Evolutionary conservation across 2,329 filamentous ascomycete genomes (phyloP).

Genomic region (Penicillium brevicompactum): DNA sequence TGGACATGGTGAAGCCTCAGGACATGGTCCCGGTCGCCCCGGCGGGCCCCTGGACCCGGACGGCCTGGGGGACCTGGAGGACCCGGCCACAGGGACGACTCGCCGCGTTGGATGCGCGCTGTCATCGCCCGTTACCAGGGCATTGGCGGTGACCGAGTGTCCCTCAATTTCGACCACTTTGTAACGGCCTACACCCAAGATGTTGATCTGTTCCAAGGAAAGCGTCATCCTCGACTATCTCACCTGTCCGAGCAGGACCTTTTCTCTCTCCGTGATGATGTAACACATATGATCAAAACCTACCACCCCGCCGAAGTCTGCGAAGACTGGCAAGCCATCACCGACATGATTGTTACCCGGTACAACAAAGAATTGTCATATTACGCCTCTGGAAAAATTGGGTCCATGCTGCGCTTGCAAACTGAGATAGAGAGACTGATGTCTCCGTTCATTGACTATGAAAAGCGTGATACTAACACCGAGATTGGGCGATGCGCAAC

Average conservation of each 20-base stretch:
- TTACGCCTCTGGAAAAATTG: conserved; percentile 31
- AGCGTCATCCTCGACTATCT: conserved; percentile 43
- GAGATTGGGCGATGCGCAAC: conserved; percentile 37
- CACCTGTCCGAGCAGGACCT: conserved; percentile 35
- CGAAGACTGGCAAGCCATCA: conserved; percentile 67
- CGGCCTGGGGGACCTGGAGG: conserved; percentile 6
- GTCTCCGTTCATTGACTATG: conserved; percentile 40
- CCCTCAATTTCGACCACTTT: conserved; percentile 52
- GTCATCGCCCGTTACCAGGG: conserved; percentile 34
- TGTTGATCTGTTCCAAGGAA: conserved; percentile 43
- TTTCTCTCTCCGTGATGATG: conserved; percentile 43
- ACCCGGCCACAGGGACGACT: conserved; percentile 3
- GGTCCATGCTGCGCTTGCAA: conserved; percentile 25
- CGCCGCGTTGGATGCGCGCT: conserved; percentile 22
- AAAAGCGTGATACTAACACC: conserved; percentile 24
- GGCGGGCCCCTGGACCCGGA: not conserved
- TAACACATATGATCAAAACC: conserved; percentile 46
- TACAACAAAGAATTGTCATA: conserved; percentile 59
- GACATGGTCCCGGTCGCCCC: not conserved
- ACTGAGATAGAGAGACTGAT: conserved; percentile 32
- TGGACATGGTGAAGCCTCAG: not conserved
- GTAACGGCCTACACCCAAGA: conserved; percentile 50
- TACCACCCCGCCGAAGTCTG: conserved; percentile 28
- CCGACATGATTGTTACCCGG: conserved; percentile 66
- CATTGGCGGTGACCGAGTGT: conserved; percentile 44